Evolutionary conservation across 2,329 filamentous ascomycete species (phyloP).

Genomic region (Scleromitrula shiraiana): DNA sequence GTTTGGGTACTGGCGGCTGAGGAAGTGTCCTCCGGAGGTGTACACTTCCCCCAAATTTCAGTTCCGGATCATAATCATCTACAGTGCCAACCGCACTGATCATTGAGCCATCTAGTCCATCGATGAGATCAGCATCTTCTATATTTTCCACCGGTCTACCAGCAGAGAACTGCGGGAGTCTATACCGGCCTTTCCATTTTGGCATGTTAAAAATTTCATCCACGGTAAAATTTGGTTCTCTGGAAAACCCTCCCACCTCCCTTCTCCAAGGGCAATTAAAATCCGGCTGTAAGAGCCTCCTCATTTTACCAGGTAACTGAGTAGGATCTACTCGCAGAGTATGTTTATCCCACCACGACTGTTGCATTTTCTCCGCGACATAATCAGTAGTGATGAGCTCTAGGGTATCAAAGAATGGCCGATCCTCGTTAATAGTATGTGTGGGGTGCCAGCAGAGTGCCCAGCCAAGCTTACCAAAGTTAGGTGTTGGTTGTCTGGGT

Average conservation of each 20-base stretch:
- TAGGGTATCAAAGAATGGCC: not conserved
- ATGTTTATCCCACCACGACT: too few species aligned
- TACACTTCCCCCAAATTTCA: too few species aligned
- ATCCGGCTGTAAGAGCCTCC: too few species aligned
- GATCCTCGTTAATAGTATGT: not conserved
- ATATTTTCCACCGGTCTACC: not conserved
- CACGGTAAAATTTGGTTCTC: conserved; percentile 1
- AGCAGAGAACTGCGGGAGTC: not conserved
- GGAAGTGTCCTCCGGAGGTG: too few species aligned
- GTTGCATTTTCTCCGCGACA: too few species aligned
- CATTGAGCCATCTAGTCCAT: not conserved
- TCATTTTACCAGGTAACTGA: too few species aligned
- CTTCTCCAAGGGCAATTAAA: not conserved
- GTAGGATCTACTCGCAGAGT: too few species aligned
- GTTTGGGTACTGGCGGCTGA: too few species aligned
- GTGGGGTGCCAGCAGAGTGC: conserved; percentile 6
- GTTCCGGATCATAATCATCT: not conserved
- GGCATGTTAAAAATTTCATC: not conserved
- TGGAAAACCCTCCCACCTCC: not conserved
- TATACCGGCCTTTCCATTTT: conserved; percentile 5
- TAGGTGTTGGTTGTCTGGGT: not conserved
- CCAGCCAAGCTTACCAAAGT: conserved; percentile 5
- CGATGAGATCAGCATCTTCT: not conserved
- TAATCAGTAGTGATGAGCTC: too few species aligned
- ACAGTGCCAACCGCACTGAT: not conserved